Evolutionary conservation across 2,329 filamentous ascomycete species (phyloP), one percentile per base, ranked within the genome.

Genomic region (Lasiodiplodia theobromae): DNA sequence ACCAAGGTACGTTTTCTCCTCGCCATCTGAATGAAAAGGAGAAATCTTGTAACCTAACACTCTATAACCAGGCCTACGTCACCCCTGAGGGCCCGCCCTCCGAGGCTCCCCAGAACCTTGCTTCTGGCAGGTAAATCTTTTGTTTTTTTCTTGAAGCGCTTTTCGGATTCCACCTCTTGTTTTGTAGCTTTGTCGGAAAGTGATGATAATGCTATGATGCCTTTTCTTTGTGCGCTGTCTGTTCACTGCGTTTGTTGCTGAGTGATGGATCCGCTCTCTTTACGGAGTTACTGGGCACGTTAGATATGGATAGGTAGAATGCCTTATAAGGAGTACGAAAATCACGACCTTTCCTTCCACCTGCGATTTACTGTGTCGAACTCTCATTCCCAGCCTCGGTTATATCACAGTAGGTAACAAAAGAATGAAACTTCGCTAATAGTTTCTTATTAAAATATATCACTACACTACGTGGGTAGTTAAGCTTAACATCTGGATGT

Each of bases 51-150:
- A 12, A 60, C 84, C 82, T 92, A 3, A 40, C 16, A n/a, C 16
- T 38, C 3, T 12, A 5, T 8, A 4, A 18, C 11, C 31, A 68
- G 67, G 67, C 94, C 54, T 98, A 97, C 80, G 87, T 89, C 57
- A 90, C 88, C 18, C 84, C 87, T 21, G 86, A 89, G 72, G 88
- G 87, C 14, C 84, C 86, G 2, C 79, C 87, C 1, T 82, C 86
- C 12, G 76, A 81, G 72, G 81, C 86, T 4, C 88, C 88, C 10
- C 79, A 81, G 77, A 87, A 86, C 78, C 77, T 82, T 68, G 82
- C 76, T 18, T 67, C 66, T 31, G 66, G 56, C 47, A 68, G 66
- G 66, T 62, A 68, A 63, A 66, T 28, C n/a, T 18, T 10, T 10
- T 21, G 8, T 31, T n/a, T 5, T 5, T 21, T 16, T 25, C 23